These are phyloP conservation scores for Aureobasidium sp. DNA, from an alignment of 2,329 filamentous ascomycete genomes.

Conservation along the genomic window DNA sequence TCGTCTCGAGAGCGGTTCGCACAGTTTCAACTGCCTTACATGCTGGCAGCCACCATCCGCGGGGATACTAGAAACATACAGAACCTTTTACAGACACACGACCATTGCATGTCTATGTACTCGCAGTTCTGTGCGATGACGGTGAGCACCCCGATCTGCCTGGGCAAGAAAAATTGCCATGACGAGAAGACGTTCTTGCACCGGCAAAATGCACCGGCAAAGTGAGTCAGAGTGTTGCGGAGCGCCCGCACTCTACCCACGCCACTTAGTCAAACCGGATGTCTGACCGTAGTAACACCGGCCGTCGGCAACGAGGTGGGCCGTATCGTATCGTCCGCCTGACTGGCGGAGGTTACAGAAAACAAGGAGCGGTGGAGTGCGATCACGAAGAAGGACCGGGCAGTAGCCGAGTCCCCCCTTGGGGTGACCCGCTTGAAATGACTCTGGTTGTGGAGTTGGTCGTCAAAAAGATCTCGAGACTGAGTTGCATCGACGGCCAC, in stretches of 20 bases:
- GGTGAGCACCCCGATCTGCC: not conserved
- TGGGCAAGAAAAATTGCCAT: not conserved
- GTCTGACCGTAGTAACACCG: not conserved
- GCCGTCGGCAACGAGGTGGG: not conserved
- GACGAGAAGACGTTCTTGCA: not conserved
- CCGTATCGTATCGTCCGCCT: not conserved
- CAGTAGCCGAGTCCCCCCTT: not conserved
- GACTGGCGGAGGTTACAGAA: not conserved
- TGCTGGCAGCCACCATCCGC: too few relatives aligned
- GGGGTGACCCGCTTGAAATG: not conserved
- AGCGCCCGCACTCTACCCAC: not conserved
- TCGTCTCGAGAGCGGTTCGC: not conserved
- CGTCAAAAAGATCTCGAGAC: not conserved
- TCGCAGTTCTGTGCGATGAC: not conserved
- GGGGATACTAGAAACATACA: not conserved
- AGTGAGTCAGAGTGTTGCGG: constrained; percentile 2
- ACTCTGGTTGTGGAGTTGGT: not conserved
- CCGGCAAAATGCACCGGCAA: constrained; percentile 7
- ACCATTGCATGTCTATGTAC: not conserved
- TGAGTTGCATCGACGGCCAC: not conserved
- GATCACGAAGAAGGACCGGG: not conserved
- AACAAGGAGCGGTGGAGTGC: not conserved
- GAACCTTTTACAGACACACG: not conserved
- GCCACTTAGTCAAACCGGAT: not conserved
- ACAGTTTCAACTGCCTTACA: too few relatives aligned